Evolutionary conservation across 306 rosid species (phyloP), one percentile per base, ranked within the genome.

Genomic region (Abrus pulchellus): DNA sequence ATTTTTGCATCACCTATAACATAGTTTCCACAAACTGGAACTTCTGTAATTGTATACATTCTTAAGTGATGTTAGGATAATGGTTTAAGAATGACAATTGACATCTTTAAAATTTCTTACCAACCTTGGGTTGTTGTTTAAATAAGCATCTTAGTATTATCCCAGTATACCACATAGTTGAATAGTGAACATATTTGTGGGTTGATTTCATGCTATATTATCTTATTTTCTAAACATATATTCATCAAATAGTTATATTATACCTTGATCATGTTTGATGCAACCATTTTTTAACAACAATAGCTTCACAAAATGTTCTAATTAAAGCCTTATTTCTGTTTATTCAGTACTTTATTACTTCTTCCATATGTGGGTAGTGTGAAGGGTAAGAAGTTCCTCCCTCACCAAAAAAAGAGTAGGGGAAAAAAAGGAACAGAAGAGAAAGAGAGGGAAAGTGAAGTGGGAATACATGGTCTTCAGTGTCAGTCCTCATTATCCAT

Each of bases 121-220:
- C 79, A 57, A 68, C 28, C 30, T 75, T 75, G 64, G 62, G 36
- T 68, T 68, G 38, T 68, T 38, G 30, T 14, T 68, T 38, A 28
- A 56, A 64, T 9, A 36, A 44, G 53, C 28, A 60, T 48, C 49
- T 14, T 59, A 49, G 64, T 56, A 36, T 20, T 75, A 57, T n/a
- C n/a, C n/a, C n/a, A n/a, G n/a, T n/a, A n/a, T 47, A 44, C 14
- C 27, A 65, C 77, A 67, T 47, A 67, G 47, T 43, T 61, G 64
- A 69, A 57, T 56, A 47, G 8, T 75, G 64, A 82, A 43, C 79
- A 34, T 74, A 54, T 81, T 12, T 81, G 33, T 69, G 32, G 64
- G 57, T 70, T 45, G 63, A 48, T 79, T 60, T 59, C 64, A 9
- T 62, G 40, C 27, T 20, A 53, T 74, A 70, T 52, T 65, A 45